Evolutionary conservation across 192 early-diverging fungal genomes (phyloP), one percentile per base, ranked within the genome.

Genomic region (Linnemannia exigua): DNA sequence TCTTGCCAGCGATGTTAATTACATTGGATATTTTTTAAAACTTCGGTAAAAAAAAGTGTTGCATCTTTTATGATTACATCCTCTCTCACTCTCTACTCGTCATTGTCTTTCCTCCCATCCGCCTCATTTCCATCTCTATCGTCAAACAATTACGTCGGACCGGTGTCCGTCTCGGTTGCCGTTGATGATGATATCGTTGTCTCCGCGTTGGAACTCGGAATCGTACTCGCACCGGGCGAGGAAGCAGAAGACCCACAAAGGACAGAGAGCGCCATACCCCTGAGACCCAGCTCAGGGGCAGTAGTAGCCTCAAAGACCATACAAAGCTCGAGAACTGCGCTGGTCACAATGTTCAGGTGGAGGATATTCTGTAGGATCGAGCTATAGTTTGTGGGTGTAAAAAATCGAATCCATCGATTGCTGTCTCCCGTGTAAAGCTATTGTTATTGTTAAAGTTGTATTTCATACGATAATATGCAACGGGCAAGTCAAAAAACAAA

Each of bases 371-470:
- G 38, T 4, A 81, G 80, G 37, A 81, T 76, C 16, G 15, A 71
- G 0, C 22, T 20, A 44, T 81, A 81, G 54, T 81, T 81, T 17
- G 70, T 52, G 9, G 54, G 51, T 28, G 48, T 69, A 44, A 81
- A 81, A 36, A 44, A 81, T 7, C 16, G 22, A 15, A 69, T 36
- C 80, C 80, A 81, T 6, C 80, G 73, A 15, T 69, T 31, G 9
- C 31, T 36, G 9, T 81, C 54, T 15, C 74, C 74, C 6, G 80
- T 81, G 9, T 81, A 81, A n/a, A 81, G 35, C 79, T 81, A 36
- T 35, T 54, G 51, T 14, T 15, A n/a, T 75, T 41, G 54, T 16
- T 16, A 7, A n/a, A n/a, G n/a, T 15, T 38, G 20, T 44, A 6
- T 44, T 44, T 6, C 9, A 9, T 41, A 14, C 28, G 17, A 14